Base-by-base conservation (phyloP, 768 basidiomycete genomes). In the Rickenella mellea region DNA sequence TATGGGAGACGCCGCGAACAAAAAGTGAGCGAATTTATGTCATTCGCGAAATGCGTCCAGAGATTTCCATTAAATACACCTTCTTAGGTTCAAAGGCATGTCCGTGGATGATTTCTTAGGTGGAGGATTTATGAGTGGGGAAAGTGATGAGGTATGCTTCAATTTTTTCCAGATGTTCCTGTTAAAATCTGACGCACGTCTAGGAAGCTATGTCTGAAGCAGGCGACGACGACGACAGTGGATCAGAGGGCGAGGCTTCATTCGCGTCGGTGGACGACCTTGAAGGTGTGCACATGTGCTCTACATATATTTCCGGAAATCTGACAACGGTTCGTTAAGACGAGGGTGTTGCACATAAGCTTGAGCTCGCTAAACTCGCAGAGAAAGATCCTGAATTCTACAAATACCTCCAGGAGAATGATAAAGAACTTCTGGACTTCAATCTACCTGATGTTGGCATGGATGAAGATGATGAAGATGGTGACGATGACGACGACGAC, bases 361-460 rank as follows among this genome's bases (percentile, higher is more conserved):
- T 79, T 33, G 86, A 94, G 42, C 73, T 99, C 11, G 80, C 86
- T 28, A 81, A 86, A 55, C 74, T 99, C 27, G 88, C 88, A 1
- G 85, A 94, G 62, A 91, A 90, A 58, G 94, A 99, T 60, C 94
- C 94, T n/a, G 94, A 96, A 56, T 99, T 98, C 66, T 99, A 78
- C 81, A 90, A 93, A 63, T 99, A 93, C 58, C 71, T 99, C 2
- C 83, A 93, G 65, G 89, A 98, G 63, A 92, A 99, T 55, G 96
- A 99, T 62, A 68, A 70, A 45, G 92, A 91, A 42, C 67, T 98
- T n/a, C 70, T 99, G 2, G 73, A 88, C 4, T 98, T 98, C 55
- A 67, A 78, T 29, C 64, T 72, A 1, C 52, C 68, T 41, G 61
- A 54, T 19, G 61, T 59, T 1, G 62, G 59, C 1, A 68, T 55